Percentiles rank a stretch among this genome's conserved stretches.
These are phyloP conservation scores for Porcisia deanei DNA, from an alignment of 208 protist genomes.

Conservation along the genomic window DNA sequence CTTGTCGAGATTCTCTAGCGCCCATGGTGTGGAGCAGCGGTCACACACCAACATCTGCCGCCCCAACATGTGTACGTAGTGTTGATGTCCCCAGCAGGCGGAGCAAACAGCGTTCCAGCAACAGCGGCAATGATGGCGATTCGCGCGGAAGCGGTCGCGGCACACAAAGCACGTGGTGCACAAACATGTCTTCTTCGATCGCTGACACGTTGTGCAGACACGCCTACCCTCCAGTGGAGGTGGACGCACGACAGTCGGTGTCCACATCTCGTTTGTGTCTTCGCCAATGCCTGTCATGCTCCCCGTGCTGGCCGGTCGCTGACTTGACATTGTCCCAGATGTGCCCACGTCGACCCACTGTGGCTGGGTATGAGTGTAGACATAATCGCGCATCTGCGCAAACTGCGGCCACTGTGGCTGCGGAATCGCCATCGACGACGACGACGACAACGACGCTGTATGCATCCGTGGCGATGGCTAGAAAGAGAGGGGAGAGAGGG, in stretches of 20 bases:
- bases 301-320: neutral
- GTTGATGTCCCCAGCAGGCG: conserved; percentile 46
- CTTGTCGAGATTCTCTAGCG: conserved; percentile 42
- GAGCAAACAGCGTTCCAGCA: conserved; percentile 68
- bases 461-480: neutral
- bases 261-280: neutral
- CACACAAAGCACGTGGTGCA: conserved; percentile 58
- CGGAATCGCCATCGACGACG: neutral
- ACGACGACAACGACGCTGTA: neutral
- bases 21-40: conserved; percentile 59
- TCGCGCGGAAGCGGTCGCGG: conserved; percentile 22
- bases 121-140: conserved; percentile 75
- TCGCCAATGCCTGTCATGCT: neutral
- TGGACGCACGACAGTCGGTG: conserved; percentile 27
- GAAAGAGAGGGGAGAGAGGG: neutral
- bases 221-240: conserved; percentile 33
- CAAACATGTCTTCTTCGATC: conserved; percentile 46
- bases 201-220: conserved; percentile 50
- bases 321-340: neutral
- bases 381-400: conserved; percentile 31
- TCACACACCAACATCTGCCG: conserved; percentile 54
- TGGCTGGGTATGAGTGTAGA: conserved; percentile 60
- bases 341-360: conserved; percentile 40
- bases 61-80: conserved; percentile 59
- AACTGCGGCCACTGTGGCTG: conserved; percentile 50